Conservation (phyloP, 345 rosid genomes). For the Hibiscus trionum region DNA sequence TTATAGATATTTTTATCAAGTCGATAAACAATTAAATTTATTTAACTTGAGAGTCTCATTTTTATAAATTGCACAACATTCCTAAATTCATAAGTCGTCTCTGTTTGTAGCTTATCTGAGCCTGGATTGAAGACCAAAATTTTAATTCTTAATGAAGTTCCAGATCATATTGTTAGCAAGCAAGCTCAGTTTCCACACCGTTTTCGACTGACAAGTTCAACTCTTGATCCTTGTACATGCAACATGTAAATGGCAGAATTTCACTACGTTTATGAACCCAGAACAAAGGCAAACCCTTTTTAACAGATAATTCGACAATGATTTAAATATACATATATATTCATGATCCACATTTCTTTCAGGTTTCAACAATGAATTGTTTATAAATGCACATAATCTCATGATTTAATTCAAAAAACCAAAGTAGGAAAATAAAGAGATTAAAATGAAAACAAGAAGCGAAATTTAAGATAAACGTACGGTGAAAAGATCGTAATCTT, state of each 20-base stretch:
- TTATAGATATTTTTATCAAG: too few relatives aligned
- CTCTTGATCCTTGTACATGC: not conserved
- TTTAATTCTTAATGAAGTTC: not conserved
- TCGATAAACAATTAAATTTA: too few relatives aligned
- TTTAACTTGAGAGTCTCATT: too few relatives aligned
- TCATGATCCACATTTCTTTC: too few relatives aligned
- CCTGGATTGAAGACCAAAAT: not conserved
- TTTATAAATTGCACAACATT: too few relatives aligned
- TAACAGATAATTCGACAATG: not conserved
- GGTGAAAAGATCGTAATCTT: slow-evolving; percentile 65
- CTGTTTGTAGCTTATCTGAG: not conserved
- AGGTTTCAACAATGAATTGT: too few relatives aligned
- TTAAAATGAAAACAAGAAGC: not conserved
- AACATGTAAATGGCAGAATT: not conserved
- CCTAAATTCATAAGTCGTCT: too few relatives aligned
- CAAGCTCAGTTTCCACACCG: not conserved
- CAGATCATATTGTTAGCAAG: not conserved
- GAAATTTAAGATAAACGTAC: slow-evolving; percentile 22
- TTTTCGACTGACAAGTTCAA: not conserved
- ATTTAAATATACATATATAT: too few relatives aligned
- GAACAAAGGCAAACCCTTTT: not conserved
- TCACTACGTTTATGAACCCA: not conserved
- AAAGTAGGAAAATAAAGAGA: not conserved
- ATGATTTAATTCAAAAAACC: not conserved
- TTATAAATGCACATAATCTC: not conserved